These are phyloP conservation scores for Epichloe glyceriae DNA, from an alignment of 2,329 filamentous ascomycete species.

Conservation along the genomic window DNA sequence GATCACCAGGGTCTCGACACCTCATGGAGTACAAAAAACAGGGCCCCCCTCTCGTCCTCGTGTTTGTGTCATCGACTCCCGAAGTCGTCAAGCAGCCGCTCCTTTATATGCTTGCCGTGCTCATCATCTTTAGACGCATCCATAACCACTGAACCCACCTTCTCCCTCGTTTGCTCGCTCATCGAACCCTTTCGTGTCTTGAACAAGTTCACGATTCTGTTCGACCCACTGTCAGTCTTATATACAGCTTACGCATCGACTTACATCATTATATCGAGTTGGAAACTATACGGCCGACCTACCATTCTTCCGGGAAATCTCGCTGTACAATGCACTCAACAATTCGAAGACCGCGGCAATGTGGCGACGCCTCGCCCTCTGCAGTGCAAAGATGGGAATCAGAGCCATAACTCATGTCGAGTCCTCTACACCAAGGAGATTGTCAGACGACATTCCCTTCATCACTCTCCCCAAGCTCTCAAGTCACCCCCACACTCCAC, in stretches of 20 bases:
- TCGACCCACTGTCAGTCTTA: neutral
- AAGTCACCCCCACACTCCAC: constrained; percentile 16
- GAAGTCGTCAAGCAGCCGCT: constrained; percentile 6
- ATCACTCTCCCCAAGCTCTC: constrained; percentile 9
- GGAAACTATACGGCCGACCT: neutral
- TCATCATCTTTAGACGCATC: constrained; percentile 12
- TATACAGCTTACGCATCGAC: constrained; percentile 1
- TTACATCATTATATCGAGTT: neutral
- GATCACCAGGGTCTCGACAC: constrained; percentile 14
- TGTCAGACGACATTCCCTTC: constrained; percentile 12
- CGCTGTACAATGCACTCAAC: constrained; percentile 6
- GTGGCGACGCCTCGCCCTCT: constrained; percentile 7
- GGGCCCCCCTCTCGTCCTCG: constrained; percentile 13
- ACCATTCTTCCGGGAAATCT: neutral
- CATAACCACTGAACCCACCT: constrained; percentile 10
- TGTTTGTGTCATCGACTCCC: constrained; percentile 12
- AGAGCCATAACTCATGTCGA: constrained; percentile 10
- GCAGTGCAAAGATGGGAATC: constrained; percentile 11
- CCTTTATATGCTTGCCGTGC: constrained; percentile 11
- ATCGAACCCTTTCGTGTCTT: constrained; percentile 3
- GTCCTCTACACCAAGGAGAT: constrained; percentile 8
- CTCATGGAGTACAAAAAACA: constrained; percentile 20
- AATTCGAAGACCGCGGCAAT: constrained; percentile 7
- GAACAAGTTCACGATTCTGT: neutral
- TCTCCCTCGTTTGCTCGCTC: constrained; percentile 11